These are phyloP conservation scores for Fusarium coffeatum DNA, from an alignment of 2,329 filamentous ascomycete species.

Conservation along the genomic window DNA sequence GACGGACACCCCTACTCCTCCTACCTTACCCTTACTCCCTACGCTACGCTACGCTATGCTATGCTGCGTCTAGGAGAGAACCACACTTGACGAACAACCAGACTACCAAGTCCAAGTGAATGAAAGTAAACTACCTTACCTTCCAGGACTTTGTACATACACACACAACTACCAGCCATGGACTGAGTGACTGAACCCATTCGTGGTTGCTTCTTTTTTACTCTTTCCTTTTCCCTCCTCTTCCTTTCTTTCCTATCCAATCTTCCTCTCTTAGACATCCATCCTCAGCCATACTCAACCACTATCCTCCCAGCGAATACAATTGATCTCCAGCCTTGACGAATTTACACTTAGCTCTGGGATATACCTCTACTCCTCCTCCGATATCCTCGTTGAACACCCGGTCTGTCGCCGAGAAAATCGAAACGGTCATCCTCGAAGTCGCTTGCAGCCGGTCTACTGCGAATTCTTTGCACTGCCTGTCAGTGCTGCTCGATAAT, in stretches of 20 bases:
- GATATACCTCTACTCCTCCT: slow-evolving; percentile 3
- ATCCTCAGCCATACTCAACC: slow-evolving; percentile 7
- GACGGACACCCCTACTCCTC: slow-evolving; percentile 30
- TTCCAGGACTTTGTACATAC: slow-evolving; percentile 34
- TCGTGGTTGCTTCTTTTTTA: slow-evolving; percentile 41
- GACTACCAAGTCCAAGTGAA: slow-evolving; percentile 36
- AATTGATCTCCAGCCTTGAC: slow-evolving; percentile 23
- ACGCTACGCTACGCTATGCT: slow-evolving; percentile 23
- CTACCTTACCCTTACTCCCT: slow-evolving; percentile 20
- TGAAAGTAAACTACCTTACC: slow-evolving; percentile 25
- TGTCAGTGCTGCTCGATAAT: slow-evolving; percentile 41
- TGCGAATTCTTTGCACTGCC: slow-evolving; percentile 17
- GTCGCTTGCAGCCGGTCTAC: slow-evolving; percentile 25
- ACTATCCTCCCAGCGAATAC: slow-evolving; percentile 13
- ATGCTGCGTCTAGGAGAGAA: slow-evolving; percentile 33
- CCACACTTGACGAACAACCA: slow-evolving; percentile 41
- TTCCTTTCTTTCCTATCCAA: slow-evolving; percentile 28
- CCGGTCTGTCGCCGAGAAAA: slow-evolving; percentile 4
- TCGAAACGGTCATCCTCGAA: slow-evolving; percentile 17
- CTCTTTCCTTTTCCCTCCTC: slow-evolving; percentile 22
- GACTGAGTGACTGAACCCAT: slow-evolving; percentile 41
- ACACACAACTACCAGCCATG: slow-evolving; percentile 49
- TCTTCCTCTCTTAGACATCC: slow-evolving; percentile 13
- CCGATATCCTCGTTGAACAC: slow-evolving; percentile 15
- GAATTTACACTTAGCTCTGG: slow-evolving; percentile 3